Conservation (phyloP, 495 filamentous ascomycete genomes). For the Schizothecium vesticola region DNA sequence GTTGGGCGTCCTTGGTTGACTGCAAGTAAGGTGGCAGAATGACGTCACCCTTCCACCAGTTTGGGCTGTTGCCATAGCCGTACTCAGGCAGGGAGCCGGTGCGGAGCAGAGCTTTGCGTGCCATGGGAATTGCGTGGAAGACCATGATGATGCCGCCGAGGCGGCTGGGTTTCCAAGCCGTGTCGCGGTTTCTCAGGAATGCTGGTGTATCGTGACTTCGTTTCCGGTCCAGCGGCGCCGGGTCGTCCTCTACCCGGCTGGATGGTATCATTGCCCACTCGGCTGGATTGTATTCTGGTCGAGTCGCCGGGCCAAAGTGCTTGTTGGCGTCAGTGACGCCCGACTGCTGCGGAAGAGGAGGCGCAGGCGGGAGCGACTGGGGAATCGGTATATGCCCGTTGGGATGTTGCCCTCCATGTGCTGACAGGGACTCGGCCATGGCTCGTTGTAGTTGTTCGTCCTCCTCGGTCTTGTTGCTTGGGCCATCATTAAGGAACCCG, state of each 20-base stretch:
- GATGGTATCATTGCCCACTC: slow-evolving; percentile 69
- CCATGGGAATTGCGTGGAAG: slow-evolving; percentile 76
- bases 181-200: slow-evolving; percentile 61
- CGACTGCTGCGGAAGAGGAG: slow-evolving; percentile 38
- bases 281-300: slow-evolving; percentile 62
- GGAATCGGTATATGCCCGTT: slow-evolving; percentile 5
- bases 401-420: not conserved
- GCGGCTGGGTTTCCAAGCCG: slow-evolving; percentile 29
- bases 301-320: slow-evolving; percentile 68
- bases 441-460: slow-evolving; percentile 35
- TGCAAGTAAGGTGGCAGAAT: slow-evolving; percentile 50
- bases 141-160: slow-evolving; percentile 70
- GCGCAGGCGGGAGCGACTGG: slow-evolving; percentile 34
- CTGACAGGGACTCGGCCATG: slow-evolving; percentile 11
- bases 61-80: slow-evolving; percentile 62
- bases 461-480: slow-evolving; percentile 26
- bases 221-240: slow-evolving; percentile 48
- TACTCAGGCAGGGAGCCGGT: slow-evolving; percentile 39
- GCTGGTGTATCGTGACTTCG: slow-evolving; percentile 55
- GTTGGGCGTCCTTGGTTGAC: slow-evolving; percentile 39
- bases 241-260: slow-evolving; percentile 17
- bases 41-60: slow-evolving; percentile 80
- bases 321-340: slow-evolving; percentile 34
- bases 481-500: slow-evolving; percentile 17
- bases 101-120: slow-evolving; percentile 66